These are phyloP conservation scores for Evansstolkia leycettana DNA, from an alignment of 495 filamentous ascomycete genomes.

Conservation along the genomic window DNA sequence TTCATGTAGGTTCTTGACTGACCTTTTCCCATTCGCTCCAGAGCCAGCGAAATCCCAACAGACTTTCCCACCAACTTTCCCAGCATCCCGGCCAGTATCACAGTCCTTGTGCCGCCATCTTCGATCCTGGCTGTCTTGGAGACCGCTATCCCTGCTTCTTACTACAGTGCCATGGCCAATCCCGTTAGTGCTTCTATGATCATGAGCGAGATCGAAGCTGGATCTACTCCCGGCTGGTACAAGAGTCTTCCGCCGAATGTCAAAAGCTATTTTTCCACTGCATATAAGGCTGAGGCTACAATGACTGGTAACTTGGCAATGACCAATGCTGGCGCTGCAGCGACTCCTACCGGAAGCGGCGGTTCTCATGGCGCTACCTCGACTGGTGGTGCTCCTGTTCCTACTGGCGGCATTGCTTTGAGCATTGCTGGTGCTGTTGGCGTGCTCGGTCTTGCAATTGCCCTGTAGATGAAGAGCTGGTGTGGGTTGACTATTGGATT, in stretches of 20 bases:
- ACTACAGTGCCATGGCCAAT: constrained; percentile 1
- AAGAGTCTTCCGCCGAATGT: constrained; percentile 6
- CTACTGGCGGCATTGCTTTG: constrained; percentile 10
- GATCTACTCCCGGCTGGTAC: constrained; percentile 8
- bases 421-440: constrained; percentile 14
- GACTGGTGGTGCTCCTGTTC: constrained; percentile 9
- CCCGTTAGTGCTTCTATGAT: constrained; percentile 1
- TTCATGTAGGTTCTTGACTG: neutral
- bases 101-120: constrained; percentile 3
- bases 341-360: constrained; percentile 1
- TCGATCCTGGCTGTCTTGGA: constrained; percentile 9
- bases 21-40: constrained; percentile 2
- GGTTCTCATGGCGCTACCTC: constrained; percentile 3
- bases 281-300: constrained; percentile 1
- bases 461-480: constrained; percentile 10
- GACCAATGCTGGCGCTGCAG: neutral
- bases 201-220: constrained; percentile 3
- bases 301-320: neutral
- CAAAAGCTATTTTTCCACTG: constrained; percentile 8
- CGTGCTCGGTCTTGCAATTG: constrained; percentile 12
- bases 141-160: constrained; percentile 8
- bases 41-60: neutral
- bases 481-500: too few species aligned
- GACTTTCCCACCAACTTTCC: neutral
- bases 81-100: constrained; percentile 3